Evolutionary conservation across 805 yeast species (phyloP).

Genomic region (Teunomyces kruisii): DNA sequence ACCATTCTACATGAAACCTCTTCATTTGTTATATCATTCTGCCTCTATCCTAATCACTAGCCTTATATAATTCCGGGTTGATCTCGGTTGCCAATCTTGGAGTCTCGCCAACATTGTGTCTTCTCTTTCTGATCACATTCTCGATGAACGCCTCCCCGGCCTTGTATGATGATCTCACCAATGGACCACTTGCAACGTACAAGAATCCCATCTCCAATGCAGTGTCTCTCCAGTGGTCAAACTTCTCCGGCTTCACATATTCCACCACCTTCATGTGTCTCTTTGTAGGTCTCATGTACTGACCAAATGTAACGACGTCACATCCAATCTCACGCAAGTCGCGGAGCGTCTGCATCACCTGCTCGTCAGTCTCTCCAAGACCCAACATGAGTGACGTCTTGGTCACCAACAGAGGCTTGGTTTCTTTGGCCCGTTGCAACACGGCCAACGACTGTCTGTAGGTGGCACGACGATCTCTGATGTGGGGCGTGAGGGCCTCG

Average conservation of each 20-base stretch:
- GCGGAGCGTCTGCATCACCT: slow-evolving; percentile 68
- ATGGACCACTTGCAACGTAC: slow-evolving; percentile 96
- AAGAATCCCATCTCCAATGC: slow-evolving; percentile 90
- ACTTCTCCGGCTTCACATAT: slow-evolving; percentile 89
- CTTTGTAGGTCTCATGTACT: slow-evolving; percentile 98
- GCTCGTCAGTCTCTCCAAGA: slow-evolving; percentile 93
- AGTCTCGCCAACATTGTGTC: slow-evolving; percentile 47
- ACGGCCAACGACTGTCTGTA: slow-evolving; percentile 85
- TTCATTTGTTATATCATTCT: too few relatives aligned
- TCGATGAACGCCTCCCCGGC: slow-evolving; percentile 98
- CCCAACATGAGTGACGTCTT: slow-evolving; percentile 97
- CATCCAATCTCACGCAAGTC: slow-evolving; percentile 76
- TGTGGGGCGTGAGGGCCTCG: slow-evolving; percentile 89
- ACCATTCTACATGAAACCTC: too few relatives aligned
- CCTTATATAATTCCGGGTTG: slow-evolving; percentile 14
- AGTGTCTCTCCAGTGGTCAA: slow-evolving; percentile 85
- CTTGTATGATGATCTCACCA: slow-evolving; percentile 93
- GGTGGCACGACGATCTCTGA: slow-evolving; percentile 95
- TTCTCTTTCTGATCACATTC: slow-evolving; percentile 80
- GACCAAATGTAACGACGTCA: slow-evolving; percentile 98
- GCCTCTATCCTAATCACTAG: neutral
- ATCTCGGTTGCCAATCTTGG: slow-evolving; percentile 29
- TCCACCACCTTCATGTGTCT: slow-evolving; percentile 98
- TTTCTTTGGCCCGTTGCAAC: slow-evolving; percentile 73
- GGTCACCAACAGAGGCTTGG: slow-evolving; percentile 74